A percentile compares a stretch with the other conserved stretches of the same genome.
These are phyloP conservation scores for Chenopodium quinoa DNA, from an alignment of 148 eudicot genomes.

Conservation along the genomic window DNA sequence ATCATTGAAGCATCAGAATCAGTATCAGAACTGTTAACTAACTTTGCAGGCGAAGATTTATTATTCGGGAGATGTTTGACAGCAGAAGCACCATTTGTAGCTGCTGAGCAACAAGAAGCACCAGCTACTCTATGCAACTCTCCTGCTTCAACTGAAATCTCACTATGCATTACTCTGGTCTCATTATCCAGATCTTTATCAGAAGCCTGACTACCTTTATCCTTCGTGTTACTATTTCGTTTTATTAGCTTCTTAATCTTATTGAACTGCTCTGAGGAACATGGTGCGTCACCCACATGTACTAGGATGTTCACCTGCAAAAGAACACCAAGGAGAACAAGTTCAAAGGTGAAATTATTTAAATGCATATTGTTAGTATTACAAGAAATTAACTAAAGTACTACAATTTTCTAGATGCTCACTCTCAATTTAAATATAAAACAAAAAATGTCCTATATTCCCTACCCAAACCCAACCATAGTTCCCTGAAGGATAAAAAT, in stretches of 20 bases:
- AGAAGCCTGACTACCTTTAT: conserved; percentile 30
- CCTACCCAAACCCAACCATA: neutral
- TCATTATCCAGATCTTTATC: conserved; percentile 27
- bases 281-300: conserved; percentile 55
- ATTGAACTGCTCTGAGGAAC: conserved; percentile 52
- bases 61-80: conserved; percentile 20
- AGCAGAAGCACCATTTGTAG: conserved; percentile 23
- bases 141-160: conserved; percentile 56
- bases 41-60: conserved; percentile 33
- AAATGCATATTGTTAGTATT: neutral
- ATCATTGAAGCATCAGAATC: conserved; percentile 70
- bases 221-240: conserved; percentile 34
- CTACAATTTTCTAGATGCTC: neutral
- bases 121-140: conserved; percentile 42
- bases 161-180: conserved; percentile 45
- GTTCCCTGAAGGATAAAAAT: neutral
- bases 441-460: neutral
- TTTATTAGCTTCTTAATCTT: conserved; percentile 48
- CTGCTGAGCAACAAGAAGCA: conserved; percentile 35
- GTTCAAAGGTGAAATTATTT: neutral
- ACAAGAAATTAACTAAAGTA: neutral
- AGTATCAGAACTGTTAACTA: conserved; percentile 41
- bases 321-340: conserved; percentile 17
- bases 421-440: neutral
- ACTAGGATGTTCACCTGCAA: conserved; percentile 75